Percentiles rank a stretch among this genome's conserved stretches.
Conservation (phyloP, 2,329 filamentous ascomycete species). For the Fusarium redolens region DNA sequence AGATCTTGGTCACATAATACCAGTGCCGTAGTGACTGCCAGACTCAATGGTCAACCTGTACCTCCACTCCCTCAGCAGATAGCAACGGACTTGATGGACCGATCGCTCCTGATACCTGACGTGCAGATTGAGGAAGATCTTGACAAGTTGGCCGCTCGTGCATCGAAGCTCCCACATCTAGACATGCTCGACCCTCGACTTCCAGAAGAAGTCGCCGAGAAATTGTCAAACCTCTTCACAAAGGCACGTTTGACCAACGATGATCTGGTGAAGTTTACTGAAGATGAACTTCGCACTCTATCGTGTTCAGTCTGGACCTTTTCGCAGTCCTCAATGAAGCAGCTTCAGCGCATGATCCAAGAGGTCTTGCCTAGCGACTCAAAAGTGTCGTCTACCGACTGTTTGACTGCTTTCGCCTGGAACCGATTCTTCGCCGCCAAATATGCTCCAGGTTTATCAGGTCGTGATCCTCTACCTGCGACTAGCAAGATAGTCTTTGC, state of each 20-base stretch:
- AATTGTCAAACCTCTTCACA: not conserved
- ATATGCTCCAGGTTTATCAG: not conserved
- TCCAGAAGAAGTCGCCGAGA: not conserved
- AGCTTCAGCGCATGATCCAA: not conserved
- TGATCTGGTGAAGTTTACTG: not conserved
- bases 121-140: constrained; percentile 4
- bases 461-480: not conserved
- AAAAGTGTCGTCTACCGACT: constrained; percentile 4
- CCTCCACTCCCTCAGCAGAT: constrained; percentile 1
- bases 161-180: not conserved
- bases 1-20: constrained; percentile 10
- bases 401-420: constrained; percentile 10
- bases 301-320: constrained; percentile 10
- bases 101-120: not conserved
- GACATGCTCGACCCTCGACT: constrained; percentile 5
- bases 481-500: constrained; percentile 7
- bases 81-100: constrained; percentile 1
- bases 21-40: not conserved
- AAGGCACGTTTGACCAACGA: constrained; percentile 5
- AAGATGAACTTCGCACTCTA: constrained; percentile 1
- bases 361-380: not conserved
- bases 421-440: constrained; percentile 3
- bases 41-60: not conserved
- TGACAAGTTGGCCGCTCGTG: not conserved
- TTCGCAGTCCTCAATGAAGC: not conserved